A percentile compares a stretch with the other conserved stretches of the same genome.
Evolutionary conservation across 257 asterid species (phyloP).

Genomic region (Nemophila menziesii): DNA sequence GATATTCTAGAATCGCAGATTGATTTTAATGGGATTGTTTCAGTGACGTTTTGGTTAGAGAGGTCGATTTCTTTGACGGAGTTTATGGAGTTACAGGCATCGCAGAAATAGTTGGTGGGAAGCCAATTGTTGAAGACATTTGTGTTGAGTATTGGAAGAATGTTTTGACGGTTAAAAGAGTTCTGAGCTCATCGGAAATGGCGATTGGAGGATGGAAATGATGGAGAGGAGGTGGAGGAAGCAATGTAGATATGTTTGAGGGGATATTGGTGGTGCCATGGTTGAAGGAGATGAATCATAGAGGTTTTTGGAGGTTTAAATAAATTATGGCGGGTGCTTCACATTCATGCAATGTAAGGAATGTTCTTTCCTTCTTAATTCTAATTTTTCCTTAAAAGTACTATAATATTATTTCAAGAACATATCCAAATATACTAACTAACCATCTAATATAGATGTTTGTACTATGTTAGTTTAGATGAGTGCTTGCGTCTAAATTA

Average conservation of each 20-base stretch:
- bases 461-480: too few relatives aligned
- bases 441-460: too few relatives aligned
- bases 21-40: conserved; percentile 29
- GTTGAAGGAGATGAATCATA: too few relatives aligned
- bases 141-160: conserved; percentile 31
- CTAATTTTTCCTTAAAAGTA: too few relatives aligned
- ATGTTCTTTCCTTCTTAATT: too few relatives aligned
- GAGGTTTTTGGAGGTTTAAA: too few relatives aligned
- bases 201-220: conserved; percentile 27
- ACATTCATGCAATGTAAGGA: too few relatives aligned
- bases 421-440: too few relatives aligned
- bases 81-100: conserved; percentile 33
- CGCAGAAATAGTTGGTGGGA: conserved; percentile 17
- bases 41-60: conserved; percentile 33
- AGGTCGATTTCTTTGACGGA: conserved; percentile 55
- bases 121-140: conserved; percentile 54
- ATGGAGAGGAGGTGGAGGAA: conserved; percentile 13
- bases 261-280: conserved; percentile 27
- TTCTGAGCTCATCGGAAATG: conserved; percentile 46
- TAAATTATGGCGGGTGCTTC: too few relatives aligned
- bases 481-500: too few relatives aligned
- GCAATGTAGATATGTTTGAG: conserved; percentile 16
- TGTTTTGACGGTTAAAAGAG: conserved; percentile 44
- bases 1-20: conserved; percentile 48
- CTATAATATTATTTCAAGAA: too few relatives aligned